These are phyloP conservation scores for Medakamo hakoo DNA, from an alignment of 139 green algal genomes.

Conservation along the genomic window DNA sequence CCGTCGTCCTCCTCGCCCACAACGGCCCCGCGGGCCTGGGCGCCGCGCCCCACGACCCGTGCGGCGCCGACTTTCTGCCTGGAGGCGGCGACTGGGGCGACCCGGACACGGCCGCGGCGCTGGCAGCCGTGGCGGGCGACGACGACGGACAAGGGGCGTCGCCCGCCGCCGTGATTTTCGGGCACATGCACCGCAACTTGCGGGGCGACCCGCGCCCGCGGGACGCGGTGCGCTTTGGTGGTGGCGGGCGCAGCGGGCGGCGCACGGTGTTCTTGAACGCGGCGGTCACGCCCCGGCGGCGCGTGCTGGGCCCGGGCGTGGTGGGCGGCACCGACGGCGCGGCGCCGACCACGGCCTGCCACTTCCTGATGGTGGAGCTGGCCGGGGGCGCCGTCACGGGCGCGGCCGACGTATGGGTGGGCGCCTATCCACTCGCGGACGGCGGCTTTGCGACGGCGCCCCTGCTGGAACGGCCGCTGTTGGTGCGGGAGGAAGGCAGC, in stretches of 20 bases:
- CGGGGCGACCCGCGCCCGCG: constrained; percentile 9
- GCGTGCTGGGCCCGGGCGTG: no score
- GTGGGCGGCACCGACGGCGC: neutral
- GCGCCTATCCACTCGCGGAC: no score
- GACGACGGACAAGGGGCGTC: no score
- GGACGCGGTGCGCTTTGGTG: constrained; percentile 27
- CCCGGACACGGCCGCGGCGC: constrained; percentile 16
- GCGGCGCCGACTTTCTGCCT: constrained; percentile 19
- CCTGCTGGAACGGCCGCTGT: no score
- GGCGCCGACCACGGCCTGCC: neutral
- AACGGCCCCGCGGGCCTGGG: constrained; percentile 39
- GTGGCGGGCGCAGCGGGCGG: constrained; percentile 7
- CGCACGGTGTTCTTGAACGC: constrained; percentile 31
- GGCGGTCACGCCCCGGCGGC: constrained; percentile 29
- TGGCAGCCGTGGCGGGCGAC: constrained; percentile 7
- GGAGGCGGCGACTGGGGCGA: constrained; percentile 30
- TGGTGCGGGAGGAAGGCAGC: no score
- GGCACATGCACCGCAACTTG: constrained; percentile 49
- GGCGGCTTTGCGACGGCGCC: no score
- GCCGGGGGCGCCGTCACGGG: neutral
- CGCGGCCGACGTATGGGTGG: neutral
- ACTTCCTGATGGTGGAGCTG: neutral
- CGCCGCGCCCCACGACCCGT: constrained; percentile 14
- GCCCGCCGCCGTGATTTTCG: constrained; percentile 25
- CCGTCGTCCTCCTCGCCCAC: constrained; percentile 32